These are phyloP conservation scores for Fremontodendron californicum DNA, from an alignment of 345 rosid species.

Conservation along the genomic window DNA sequence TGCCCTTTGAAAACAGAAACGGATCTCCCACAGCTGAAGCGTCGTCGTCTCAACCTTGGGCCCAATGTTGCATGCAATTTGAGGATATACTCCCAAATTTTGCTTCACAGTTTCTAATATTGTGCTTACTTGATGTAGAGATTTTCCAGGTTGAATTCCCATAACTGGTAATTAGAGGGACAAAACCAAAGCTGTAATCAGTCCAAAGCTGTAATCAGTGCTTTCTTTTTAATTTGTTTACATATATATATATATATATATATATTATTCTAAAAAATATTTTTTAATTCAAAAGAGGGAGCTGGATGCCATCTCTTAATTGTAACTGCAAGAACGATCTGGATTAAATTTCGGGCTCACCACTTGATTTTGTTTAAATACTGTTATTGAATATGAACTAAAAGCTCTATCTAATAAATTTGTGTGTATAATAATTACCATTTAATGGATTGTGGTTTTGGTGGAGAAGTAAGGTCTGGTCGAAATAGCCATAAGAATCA, in stretches of 20 bases:
- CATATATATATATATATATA: no score
- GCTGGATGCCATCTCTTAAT: no score
- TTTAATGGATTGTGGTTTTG: rapidly evolving
- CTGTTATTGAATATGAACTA: no score
- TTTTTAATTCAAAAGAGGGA: no score
- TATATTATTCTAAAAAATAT: no score
- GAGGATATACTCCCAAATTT: background rate
- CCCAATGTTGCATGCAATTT: background rate
- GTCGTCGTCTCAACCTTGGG: background rate
- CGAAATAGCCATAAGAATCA: background rate
- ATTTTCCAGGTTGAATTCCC: background rate
- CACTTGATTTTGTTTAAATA: no score
- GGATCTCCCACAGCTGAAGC: background rate
- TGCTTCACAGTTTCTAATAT: background rate
- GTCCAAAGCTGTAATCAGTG: no score
- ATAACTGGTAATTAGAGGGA: background rate
- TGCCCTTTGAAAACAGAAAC: background rate
- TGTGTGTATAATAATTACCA: background rate
- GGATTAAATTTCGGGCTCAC: no score
- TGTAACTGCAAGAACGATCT: no score
- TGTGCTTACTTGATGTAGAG: background rate
- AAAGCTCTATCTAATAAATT: background rate
- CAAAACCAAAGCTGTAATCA: no score
- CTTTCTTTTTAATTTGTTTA: no score
- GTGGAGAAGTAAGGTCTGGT: rapidly evolving